Conservation (phyloP, 2,329 filamentous ascomycete genomes). For the Clarireedia sp. region DNA sequence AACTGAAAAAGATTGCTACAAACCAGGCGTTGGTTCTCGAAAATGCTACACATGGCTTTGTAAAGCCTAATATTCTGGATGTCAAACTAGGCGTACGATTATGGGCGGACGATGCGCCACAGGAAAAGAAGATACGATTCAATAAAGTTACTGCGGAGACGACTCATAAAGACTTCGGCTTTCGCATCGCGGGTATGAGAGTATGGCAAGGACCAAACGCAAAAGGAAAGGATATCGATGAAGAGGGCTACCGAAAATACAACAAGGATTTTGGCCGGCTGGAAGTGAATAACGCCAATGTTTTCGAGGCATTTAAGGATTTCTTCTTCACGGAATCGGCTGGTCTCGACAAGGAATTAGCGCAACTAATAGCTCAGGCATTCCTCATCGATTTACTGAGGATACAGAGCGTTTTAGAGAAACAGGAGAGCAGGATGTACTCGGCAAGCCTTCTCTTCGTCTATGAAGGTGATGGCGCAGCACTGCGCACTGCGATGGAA, state of each 20-base stretch:
- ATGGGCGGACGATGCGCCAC: constrained; percentile 68
- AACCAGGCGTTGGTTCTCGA: constrained; percentile 76
- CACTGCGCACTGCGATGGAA: constrained; percentile 35
- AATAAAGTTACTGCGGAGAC: constrained; percentile 51
- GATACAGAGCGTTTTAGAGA: constrained; percentile 46
- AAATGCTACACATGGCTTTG: constrained; percentile 75
- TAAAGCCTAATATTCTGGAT: constrained; percentile 81
- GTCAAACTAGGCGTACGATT: constrained; percentile 81
- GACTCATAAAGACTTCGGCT: constrained; percentile 52
- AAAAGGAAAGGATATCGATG: constrained; percentile 43
- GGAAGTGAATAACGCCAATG: constrained; percentile 44
- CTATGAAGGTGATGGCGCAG: constrained; percentile 54
- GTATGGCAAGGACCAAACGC: constrained; percentile 51
- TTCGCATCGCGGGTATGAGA: constrained; percentile 59
- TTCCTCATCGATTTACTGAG: constrained; percentile 46
- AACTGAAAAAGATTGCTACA: constrained; percentile 52
- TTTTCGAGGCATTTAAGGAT: constrained; percentile 45
- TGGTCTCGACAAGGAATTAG: constrained; percentile 51
- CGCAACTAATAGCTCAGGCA: constrained; percentile 44
- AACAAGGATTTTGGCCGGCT: constrained; percentile 55
- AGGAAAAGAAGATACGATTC: constrained; percentile 52
- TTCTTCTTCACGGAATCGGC: constrained; percentile 52
- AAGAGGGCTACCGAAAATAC: constrained; percentile 50
- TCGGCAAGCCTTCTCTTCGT: constrained; percentile 49
- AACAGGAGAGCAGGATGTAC: constrained; percentile 55